Evolutionary conservation across 2,329 filamentous ascomycete genomes (phyloP).

Genomic region (Pyrenochaeta sp.): DNA sequence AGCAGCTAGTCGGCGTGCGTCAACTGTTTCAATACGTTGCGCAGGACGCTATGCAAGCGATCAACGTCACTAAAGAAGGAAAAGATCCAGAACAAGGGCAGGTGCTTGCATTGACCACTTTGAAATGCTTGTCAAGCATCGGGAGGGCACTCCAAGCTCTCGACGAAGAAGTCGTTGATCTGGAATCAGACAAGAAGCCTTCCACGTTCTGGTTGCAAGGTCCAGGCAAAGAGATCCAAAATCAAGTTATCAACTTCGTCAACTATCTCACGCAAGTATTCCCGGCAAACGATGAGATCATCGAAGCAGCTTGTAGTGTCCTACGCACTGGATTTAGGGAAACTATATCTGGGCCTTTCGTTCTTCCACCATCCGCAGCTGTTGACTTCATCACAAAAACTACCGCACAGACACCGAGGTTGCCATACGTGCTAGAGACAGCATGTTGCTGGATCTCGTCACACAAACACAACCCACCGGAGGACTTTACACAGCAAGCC

Average conservation of each 20-base stretch:
- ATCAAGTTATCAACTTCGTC: conserved; percentile 61
- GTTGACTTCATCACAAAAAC: conserved; percentile 71
- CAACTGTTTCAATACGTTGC: conserved; percentile 70
- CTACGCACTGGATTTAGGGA: conserved; percentile 80
- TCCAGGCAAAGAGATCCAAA: conserved; percentile 60
- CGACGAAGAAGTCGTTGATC: conserved; percentile 71
- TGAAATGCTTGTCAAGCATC: conserved; percentile 74
- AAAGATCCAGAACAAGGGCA: conserved; percentile 53
- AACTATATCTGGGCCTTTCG: conserved; percentile 76
- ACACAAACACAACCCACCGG: conserved; percentile 57
- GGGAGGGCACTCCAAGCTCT: conserved; percentile 76
- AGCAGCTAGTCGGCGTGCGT: conserved; percentile 63
- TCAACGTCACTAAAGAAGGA: conserved; percentile 41
- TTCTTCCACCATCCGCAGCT: conserved; percentile 73
- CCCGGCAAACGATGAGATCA: conserved; percentile 69
- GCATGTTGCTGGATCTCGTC: conserved; percentile 69
- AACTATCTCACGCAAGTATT: conserved; percentile 63
- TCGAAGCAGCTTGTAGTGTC: conserved; percentile 75
- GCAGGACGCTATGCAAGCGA: conserved; percentile 62
- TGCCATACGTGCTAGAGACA: conserved; percentile 74
- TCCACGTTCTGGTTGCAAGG: conserved; percentile 60
- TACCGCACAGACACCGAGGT: conserved; percentile 67
- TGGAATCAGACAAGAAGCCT: conserved; percentile 61
- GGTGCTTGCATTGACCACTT: conserved; percentile 59
- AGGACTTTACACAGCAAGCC: conserved; percentile 36